Evolutionary conservation across 306 rosid genomes (phyloP).

Genomic region (Malus domestica): DNA sequence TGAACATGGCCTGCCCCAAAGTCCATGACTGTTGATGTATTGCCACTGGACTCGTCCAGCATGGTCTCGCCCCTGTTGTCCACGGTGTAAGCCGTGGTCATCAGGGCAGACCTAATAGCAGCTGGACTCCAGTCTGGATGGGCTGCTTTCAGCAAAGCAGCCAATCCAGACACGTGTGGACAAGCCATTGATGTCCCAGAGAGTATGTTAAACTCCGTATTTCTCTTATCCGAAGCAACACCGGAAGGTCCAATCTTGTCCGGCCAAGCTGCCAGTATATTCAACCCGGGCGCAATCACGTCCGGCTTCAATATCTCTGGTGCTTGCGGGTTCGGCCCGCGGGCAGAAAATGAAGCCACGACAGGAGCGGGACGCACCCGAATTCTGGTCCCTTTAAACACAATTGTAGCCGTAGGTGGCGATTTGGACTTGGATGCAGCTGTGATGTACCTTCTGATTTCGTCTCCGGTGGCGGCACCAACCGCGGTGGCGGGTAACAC

Average conservation of each 20-base stretch:
- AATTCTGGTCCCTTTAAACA: slow-evolving; percentile 67
- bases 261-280: slow-evolving; percentile 96
- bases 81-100: slow-evolving; percentile 75
- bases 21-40: slow-evolving; percentile 61
- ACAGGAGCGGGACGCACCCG: slow-evolving; percentile 83
- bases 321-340: slow-evolving; percentile 83
- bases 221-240: slow-evolving; percentile 48
- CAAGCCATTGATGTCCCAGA: slow-evolving; percentile 96
- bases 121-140: slow-evolving; percentile 95
- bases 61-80: slow-evolving; percentile 59
- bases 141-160: slow-evolving; percentile 78
- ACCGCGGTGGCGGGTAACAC: slow-evolving; percentile 77
- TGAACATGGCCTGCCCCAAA: slow-evolving; percentile 86
- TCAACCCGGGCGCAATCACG: slow-evolving; percentile 78
- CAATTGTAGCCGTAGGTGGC: slow-evolving; percentile 44
- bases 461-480: slow-evolving; percentile 63
- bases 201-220: slow-evolving; percentile 73
- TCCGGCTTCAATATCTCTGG: slow-evolving; percentile 87
- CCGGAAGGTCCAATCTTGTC: slow-evolving; percentile 82
- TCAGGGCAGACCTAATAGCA: slow-evolving; percentile 68
- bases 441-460: slow-evolving; percentile 50
- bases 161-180: slow-evolving; percentile 86
- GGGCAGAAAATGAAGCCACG: slow-evolving; percentile 82
- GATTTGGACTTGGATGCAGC: slow-evolving; percentile 20
- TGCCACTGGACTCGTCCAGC: slow-evolving; percentile 81